Conservation (phyloP, 305 asterid genomes). For the Solanum hybrid region DNA sequence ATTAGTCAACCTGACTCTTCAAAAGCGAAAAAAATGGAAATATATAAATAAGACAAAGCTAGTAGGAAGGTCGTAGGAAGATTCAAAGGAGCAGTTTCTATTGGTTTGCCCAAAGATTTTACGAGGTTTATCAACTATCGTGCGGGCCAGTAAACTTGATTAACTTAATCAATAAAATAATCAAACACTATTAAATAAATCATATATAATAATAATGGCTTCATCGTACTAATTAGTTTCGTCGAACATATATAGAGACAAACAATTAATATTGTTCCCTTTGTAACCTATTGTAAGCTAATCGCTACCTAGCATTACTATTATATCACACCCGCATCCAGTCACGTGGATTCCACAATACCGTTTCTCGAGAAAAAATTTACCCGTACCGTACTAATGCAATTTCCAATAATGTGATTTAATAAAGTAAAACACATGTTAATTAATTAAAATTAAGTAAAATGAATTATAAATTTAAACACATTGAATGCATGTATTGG, state of each 20-base stretch:
- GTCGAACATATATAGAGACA: background rate
- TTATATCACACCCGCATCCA: background rate
- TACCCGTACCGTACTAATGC: too few relatives aligned
- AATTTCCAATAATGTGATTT: too few relatives aligned
- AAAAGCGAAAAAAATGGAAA: too few relatives aligned
- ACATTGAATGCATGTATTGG: too few relatives aligned
- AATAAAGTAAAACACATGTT: too few relatives aligned
- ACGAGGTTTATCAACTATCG: background rate
- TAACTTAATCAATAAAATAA: background rate
- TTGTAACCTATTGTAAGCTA: background rate
- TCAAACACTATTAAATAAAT: background rate
- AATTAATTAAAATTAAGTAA: too few relatives aligned
- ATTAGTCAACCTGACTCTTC: too few relatives aligned
- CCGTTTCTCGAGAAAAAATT: background rate
- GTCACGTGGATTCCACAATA: conserved; percentile 1
- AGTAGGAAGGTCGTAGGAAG: background rate
- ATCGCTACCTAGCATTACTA: background rate
- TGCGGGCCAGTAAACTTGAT: background rate
- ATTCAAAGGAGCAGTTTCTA: background rate
- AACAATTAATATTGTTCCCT: background rate
- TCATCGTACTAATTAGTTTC: background rate
- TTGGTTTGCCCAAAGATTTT: background rate
- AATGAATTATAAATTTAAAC: too few relatives aligned
- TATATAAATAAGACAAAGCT: background rate
- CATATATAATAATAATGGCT: background rate